Percentiles rank a stretch among this genome's conserved stretches.
These are phyloP conservation scores for Gardenia jasminoides DNA, from an alignment of 257 asterid species.

Conservation along the genomic window DNA sequence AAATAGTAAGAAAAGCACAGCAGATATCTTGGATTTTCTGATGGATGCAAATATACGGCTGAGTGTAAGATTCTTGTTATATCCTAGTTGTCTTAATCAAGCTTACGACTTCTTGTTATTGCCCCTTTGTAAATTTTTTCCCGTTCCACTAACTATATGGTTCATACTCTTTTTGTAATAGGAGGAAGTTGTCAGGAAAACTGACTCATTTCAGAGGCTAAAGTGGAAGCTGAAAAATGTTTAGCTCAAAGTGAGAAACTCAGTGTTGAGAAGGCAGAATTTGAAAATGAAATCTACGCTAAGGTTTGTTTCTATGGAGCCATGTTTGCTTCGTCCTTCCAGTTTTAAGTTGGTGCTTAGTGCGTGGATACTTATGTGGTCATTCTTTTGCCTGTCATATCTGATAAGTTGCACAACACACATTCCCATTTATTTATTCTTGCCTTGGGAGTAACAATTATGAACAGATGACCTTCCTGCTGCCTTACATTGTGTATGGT, in stretches of 20 bases:
- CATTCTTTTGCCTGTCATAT: background rate
- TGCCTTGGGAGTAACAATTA: background rate
- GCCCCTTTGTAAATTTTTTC: background rate
- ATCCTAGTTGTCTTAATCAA: background rate
- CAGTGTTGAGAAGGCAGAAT: constrained; percentile 62
- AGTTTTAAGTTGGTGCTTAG: background rate
- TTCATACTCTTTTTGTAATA: constrained; percentile 25
- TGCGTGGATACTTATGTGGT: background rate
- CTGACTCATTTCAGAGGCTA: constrained; percentile 58
- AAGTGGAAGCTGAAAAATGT: constrained; percentile 82
- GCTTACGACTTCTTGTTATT: background rate
- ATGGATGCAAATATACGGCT: constrained; percentile 88
- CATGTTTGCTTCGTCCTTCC: constrained; percentile 5
- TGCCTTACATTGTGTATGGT: background rate
- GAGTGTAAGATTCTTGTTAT: constrained; percentile 59
- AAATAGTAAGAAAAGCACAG: constrained; percentile 57
- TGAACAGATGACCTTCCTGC: background rate
- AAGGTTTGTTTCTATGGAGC: constrained; percentile 43
- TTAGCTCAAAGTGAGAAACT: constrained; percentile 73
- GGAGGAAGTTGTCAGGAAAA: constrained; percentile 85
- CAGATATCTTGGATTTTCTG: constrained; percentile 77
- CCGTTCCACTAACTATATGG: background rate
- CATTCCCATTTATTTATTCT: background rate
- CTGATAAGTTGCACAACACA: background rate
- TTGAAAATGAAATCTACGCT: constrained; percentile 71